phyloP scores from a whole-genome alignment of 2,329 filamentous ascomycete species.

The Alternaria atra region DNA sequence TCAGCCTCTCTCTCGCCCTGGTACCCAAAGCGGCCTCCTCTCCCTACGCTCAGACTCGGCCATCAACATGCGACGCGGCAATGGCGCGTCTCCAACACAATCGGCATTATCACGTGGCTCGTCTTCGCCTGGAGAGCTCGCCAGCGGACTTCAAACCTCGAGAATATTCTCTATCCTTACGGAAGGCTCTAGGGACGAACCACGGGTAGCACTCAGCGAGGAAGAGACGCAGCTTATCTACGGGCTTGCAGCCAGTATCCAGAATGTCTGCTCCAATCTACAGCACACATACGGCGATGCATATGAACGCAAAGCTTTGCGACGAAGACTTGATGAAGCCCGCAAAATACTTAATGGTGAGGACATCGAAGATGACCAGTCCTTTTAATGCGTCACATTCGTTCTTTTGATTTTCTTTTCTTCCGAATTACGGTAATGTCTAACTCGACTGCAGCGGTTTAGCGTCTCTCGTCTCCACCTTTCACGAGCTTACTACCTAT shows the following conservation, averaged over 20 bases:
- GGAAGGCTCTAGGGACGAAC: slow-evolving; percentile 44
- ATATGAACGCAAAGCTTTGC: slow-evolving; percentile 69
- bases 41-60: slow-evolving; percentile 46
- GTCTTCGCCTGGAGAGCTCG: slow-evolving; percentile 43
- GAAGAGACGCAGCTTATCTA: slow-evolving; percentile 65
- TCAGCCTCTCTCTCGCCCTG: slow-evolving; percentile 23
- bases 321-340: slow-evolving; percentile 78
- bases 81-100: slow-evolving; percentile 37
- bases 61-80: slow-evolving; percentile 41
- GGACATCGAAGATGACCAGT: slow-evolving; percentile 49
- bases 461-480: slow-evolving; percentile 27
- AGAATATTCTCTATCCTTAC: slow-evolving; percentile 55
- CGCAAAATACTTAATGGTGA: slow-evolving; percentile 76
- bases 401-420: slow-evolving; percentile 10
- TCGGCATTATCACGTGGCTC: slow-evolving; percentile 40
- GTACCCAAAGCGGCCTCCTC: slow-evolving; percentile 23
- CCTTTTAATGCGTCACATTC: slow-evolving; percentile 26
- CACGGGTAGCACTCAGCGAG: slow-evolving; percentile 55
- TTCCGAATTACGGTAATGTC: slow-evolving; percentile 38
- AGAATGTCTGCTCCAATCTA: slow-evolving; percentile 62
- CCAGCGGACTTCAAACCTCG: slow-evolving; percentile 48
- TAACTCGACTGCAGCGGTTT: slow-evolving; percentile 37
- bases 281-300: slow-evolving; percentile 59
- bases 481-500: slow-evolving; percentile 10
- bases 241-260: slow-evolving; percentile 61